Base-by-base conservation (phyloP, 345 rosid genomes). In the Boechera stricta region DNA sequence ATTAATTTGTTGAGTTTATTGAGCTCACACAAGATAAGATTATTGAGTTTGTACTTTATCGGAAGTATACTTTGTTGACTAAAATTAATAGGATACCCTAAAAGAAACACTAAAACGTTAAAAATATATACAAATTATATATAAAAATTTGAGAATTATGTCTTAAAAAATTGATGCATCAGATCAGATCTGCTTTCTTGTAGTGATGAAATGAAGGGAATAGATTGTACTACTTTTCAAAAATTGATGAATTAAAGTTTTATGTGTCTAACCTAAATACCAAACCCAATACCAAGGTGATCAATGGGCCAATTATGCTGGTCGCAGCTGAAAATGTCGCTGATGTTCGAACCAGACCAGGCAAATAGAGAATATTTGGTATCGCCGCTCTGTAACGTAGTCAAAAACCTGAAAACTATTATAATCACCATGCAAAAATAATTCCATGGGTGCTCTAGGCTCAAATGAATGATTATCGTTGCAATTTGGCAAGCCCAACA, bases 321-420 rank as follows among this genome's bases (percentile, higher is more conserved):
- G 82, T 82, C 31, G 90, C 91, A 0, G 87, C 9, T 15, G 82
- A 73, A 64, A 82, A 86, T 0, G 89, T 87, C 9, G 88, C 84
- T 24, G 89, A 84, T 26, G 89, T 88, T 26, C 81, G 67, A 10
- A 51, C 82, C 70, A 90, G 61, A 75, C 92, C 82, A 31, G 84
- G 81, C 64, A 82, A 15, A 55, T 74, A 79, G 16, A 87, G 77
- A 49, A 71, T 16, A 54, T 71, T 77, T 38, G 80, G 80, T 77
- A 77, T 69, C 10, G 67, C 80, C 61, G 60, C 76, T 71, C 80
- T 77, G 76, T 24, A 60, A 41, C 41, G 36, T 38, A 59, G 18
- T 32, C 11, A 49, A 60, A 26, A 67, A 67, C 58, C 38, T 58
- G 8, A 60, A 60, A 60, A 11, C 13, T 2, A 62, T 26, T 28